A percentile compares a stretch with the other conserved stretches of the same genome.
Evolutionary conservation across 306 rosid species (phyloP).

Genomic region (Vigna unguiculata): DNA sequence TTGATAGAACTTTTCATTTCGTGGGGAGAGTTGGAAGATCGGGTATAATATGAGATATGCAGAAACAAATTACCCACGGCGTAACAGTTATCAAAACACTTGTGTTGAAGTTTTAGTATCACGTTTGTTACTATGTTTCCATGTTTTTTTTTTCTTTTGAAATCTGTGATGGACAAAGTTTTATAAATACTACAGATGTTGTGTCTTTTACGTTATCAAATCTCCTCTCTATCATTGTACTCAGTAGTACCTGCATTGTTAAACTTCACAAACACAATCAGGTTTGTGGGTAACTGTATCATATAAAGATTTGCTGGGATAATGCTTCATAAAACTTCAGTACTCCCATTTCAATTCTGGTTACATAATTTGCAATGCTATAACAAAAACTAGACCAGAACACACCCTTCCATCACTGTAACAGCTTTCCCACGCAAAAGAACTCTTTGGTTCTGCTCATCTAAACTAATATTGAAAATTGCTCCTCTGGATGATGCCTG

Average conservation of each 20-base stretch:
- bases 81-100: too few relatives aligned
- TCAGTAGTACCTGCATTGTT: neutral
- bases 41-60: too few relatives aligned
- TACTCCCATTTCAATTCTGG: neutral
- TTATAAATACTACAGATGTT: too few relatives aligned
- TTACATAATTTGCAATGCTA: neutral
- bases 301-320: neutral
- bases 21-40: neutral
- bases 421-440: slow-evolving; percentile 73
- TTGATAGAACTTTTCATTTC: neutral
- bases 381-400: slow-evolving; percentile 53
- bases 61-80: too few relatives aligned
- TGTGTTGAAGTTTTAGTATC: too few relatives aligned
- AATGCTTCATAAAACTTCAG: neutral
- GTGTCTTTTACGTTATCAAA: too few relatives aligned
- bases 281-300: neutral
- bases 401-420: slow-evolving; percentile 70
- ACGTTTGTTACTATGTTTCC: too few relatives aligned
- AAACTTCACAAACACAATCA: neutral
- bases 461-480: slow-evolving; percentile 62
- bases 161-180: too few relatives aligned
- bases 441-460: slow-evolving; percentile 72
- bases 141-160: too few relatives aligned
- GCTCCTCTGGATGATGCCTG: slow-evolving; percentile 93
- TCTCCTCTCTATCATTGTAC: neutral